Conservation (phyloP, 345 rosid species). For the Salix dunnii region DNA sequence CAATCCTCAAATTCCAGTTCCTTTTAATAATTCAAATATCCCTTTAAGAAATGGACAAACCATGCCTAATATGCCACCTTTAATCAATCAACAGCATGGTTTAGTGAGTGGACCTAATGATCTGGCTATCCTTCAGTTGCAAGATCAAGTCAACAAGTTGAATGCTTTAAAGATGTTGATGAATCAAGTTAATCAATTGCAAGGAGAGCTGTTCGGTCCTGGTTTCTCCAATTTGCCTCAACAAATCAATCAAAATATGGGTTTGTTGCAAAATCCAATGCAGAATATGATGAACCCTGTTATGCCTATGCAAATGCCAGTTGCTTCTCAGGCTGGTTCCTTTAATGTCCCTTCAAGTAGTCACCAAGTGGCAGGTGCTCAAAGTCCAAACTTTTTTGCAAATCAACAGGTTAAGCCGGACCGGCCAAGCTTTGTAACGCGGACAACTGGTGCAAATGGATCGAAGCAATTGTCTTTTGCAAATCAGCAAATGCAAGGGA, state of each 20-base stretch:
- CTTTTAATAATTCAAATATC: constrained; percentile 21
- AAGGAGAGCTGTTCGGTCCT: constrained; percentile 25
- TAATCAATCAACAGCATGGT: constrained; percentile 34
- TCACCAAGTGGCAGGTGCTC: constrained; percentile 9
- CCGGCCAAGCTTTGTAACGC: constrained; percentile 31
- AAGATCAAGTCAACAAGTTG: constrained; percentile 11
- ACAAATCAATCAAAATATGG: constrained; percentile 33
- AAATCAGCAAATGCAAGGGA: background rate
- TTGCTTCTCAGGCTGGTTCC: constrained; percentile 20
- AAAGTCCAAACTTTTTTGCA: constrained; percentile 37
- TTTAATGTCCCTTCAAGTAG: constrained; percentile 8
- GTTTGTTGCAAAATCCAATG: constrained; percentile 31
- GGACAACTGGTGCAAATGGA: background rate
- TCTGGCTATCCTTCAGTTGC: constrained; percentile 6
- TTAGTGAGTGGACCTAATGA: constrained; percentile 19
- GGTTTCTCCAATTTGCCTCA: constrained; percentile 33
- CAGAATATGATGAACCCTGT: constrained; percentile 41
- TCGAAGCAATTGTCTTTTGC: background rate
- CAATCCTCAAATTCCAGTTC: constrained; percentile 39
- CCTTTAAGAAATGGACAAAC: constrained; percentile 11
- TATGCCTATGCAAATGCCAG: constrained; percentile 27
- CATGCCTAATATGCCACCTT: constrained; percentile 24
- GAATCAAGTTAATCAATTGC: constrained; percentile 37
- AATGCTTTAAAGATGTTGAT: constrained; percentile 12
- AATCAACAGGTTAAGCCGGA: constrained; percentile 39